Conservation (phyloP, 23 red algal genomes). For the Gracilaria vermiculophylla region DNA sequence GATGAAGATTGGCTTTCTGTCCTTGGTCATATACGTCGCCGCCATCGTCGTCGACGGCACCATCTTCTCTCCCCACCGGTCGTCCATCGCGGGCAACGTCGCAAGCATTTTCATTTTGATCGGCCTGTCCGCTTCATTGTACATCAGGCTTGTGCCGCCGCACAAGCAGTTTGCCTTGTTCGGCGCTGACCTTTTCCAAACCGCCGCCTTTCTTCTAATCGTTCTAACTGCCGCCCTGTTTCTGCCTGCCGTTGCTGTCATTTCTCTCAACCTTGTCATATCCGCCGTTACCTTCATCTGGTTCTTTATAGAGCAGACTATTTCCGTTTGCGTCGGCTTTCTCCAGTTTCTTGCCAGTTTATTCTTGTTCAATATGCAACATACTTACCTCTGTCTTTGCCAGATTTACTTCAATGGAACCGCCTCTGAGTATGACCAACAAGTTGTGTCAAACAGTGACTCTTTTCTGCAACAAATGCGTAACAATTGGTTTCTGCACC, state of each 20-base stretch:
- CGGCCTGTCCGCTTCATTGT: slow-evolving; percentile 6
- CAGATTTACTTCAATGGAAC: slow-evolving; percentile 27
- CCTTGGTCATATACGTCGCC: slow-evolving; percentile 27
- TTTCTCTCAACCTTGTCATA: slow-evolving; percentile 25
- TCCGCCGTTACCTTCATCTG: slow-evolving; percentile 42
- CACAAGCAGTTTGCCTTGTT: slow-evolving; percentile 22
- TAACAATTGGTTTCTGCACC: slow-evolving; percentile 30
- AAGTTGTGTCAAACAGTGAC: slow-evolving; percentile 25
- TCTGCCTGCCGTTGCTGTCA: slow-evolving; percentile 30
- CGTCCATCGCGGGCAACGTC: neutral
- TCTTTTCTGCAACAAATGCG: slow-evolving; percentile 35
- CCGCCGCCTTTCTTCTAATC: slow-evolving; percentile 27
- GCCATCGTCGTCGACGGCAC: slow-evolving; percentile 46
- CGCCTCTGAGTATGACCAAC: slow-evolving; percentile 32
- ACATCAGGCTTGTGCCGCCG: slow-evolving; percentile 24
- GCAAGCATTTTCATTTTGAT: slow-evolving; percentile 30
- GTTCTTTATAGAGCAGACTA: slow-evolving; percentile 18
- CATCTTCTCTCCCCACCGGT: slow-evolving; percentile 42
- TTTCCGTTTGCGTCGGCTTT: slow-evolving; percentile 3
- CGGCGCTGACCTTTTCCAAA: slow-evolving; percentile 35
- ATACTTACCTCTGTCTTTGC: slow-evolving; percentile 39
- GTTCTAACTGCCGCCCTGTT: slow-evolving; percentile 28
- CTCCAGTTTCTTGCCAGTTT: slow-evolving; percentile 34
- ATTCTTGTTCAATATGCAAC: slow-evolving; percentile 26
- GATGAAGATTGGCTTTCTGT: slow-evolving; percentile 38